Percentiles rank a stretch among this genome's conserved stretches.
phyloP scores from a whole-genome alignment of 352 stramenopile species.

The Phytophthora pistaciae region DNA sequence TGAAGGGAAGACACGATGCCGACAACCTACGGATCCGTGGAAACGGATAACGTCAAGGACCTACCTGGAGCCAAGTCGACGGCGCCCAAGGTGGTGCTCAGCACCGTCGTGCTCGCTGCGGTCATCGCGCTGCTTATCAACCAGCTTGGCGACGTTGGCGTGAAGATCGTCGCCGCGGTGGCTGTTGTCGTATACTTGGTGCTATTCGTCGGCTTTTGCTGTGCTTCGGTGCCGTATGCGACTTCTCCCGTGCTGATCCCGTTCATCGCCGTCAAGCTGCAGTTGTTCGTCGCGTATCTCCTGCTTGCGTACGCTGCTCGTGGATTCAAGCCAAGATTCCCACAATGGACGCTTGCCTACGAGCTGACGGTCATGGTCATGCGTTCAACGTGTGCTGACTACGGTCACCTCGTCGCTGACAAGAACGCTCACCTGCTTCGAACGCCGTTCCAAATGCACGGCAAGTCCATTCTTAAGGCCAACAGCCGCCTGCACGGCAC shows the following conservation, averaged over 20 bases:
- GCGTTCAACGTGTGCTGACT: slow-evolving; percentile 11
- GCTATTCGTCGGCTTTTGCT: slow-evolving; percentile 15
- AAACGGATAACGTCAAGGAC: neutral
- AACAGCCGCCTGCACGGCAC: slow-evolving; percentile 12
- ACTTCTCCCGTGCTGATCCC: slow-evolving; percentile 5
- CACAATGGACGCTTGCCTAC: slow-evolving; percentile 22
- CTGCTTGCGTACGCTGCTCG: slow-evolving; percentile 11
- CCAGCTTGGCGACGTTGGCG: neutral
- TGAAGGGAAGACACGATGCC: neutral
- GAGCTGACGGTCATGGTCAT: slow-evolving; percentile 17
- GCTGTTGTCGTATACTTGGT: neutral
- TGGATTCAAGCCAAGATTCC: slow-evolving; percentile 24
- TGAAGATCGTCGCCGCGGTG: neutral
- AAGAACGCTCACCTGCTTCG: slow-evolving; percentile 18
- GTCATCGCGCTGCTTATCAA: neutral
- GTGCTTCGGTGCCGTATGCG: neutral
- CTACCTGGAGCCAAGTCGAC: neutral
- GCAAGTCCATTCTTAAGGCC: slow-evolving; percentile 10
- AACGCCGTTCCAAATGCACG: slow-evolving; percentile 2
- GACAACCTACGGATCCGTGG: neutral
- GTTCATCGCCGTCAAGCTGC: slow-evolving; percentile 21
- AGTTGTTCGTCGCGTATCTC: slow-evolving; percentile 7
- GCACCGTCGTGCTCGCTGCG: neutral
- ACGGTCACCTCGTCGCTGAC: slow-evolving; percentile 4
- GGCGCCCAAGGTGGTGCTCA: neutral